Evolutionary conservation across 345 rosid species (phyloP).

Genomic region (rapeseed (Brassica napus)): DNA sequence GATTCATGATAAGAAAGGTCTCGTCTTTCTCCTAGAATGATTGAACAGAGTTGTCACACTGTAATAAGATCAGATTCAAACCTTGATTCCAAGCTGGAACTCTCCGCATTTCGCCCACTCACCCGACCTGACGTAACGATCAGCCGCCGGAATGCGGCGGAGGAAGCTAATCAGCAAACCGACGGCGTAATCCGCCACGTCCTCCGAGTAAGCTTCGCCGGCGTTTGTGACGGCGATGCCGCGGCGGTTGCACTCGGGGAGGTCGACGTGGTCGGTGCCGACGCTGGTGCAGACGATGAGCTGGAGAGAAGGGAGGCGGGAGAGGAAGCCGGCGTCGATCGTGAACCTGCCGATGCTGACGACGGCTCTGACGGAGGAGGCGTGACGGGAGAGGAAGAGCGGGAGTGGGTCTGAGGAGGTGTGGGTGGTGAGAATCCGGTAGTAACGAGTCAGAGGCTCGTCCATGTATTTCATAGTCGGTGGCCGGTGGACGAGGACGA

Average conservation of each 20-base stretch:
- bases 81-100: constrained; percentile 54
- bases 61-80: constrained; percentile 26
- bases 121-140: constrained; percentile 48
- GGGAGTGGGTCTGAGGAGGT: constrained; percentile 42
- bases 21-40: background rate
- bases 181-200: constrained; percentile 62
- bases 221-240: constrained; percentile 51
- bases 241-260: constrained; percentile 60
- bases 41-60: background rate
- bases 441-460: constrained; percentile 9
- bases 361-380: constrained; percentile 42
- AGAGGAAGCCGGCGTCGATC: constrained; percentile 39
- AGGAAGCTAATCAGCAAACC: constrained; percentile 58
- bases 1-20: background rate
- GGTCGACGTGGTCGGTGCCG: constrained; percentile 58
- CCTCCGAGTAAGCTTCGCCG: constrained; percentile 48
- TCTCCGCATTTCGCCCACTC: constrained; percentile 47
- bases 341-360: constrained; percentile 31
- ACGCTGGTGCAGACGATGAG: constrained; percentile 52
- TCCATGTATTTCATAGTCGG: background rate
- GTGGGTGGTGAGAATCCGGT: background rate
- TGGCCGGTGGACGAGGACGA: constrained; percentile 27
- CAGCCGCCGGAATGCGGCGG: constrained; percentile 55
- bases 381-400: constrained; percentile 41
- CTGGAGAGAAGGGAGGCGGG: constrained; percentile 46